Percentiles rank a stretch among this genome's conserved stretches.
phyloP scores from a whole-genome alignment of 192 early-diverging fungal genomes.

The Kickxella alabastrina region DNA sequence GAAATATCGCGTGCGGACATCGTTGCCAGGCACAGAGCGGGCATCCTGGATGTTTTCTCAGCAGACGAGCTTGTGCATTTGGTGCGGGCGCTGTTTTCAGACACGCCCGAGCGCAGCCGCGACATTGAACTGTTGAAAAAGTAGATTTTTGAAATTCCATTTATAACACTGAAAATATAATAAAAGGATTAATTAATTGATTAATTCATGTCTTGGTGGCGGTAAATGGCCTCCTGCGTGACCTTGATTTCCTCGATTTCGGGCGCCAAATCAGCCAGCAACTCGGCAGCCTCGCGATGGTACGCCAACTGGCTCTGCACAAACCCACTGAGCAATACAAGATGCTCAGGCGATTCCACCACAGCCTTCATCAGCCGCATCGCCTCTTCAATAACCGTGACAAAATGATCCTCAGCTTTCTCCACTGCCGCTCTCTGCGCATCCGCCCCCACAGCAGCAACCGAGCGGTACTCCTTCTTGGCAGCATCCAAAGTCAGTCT shows the following conservation, averaged over 20 bases:
- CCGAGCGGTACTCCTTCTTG: slow-evolving; percentile 72
- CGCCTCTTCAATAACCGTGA: slow-evolving; percentile 90
- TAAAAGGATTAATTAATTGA: too few relatives aligned
- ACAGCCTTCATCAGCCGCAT: slow-evolving; percentile 92
- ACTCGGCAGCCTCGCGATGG: slow-evolving; percentile 76
- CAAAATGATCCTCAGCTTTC: slow-evolving; percentile 91
- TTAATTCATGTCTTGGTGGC: slow-evolving; percentile 42
- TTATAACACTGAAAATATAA: too few relatives aligned
- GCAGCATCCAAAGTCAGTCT: slow-evolving; percentile 84
- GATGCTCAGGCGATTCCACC: slow-evolving; percentile 78
- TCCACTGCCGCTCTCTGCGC: slow-evolving; percentile 80
- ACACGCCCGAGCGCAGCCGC: slow-evolving; percentile 22
- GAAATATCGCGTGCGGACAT: slow-evolving; percentile 41
- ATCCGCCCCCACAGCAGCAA: slow-evolving; percentile 68
- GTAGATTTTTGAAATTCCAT: too few relatives aligned
- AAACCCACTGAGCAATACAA: slow-evolving; percentile 80
- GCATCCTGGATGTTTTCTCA: slow-evolving; percentile 25
- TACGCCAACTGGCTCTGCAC: slow-evolving; percentile 81
- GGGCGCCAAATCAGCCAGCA: slow-evolving; percentile 71
- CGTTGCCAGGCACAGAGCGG: slow-evolving; percentile 37
- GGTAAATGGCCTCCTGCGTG: slow-evolving; percentile 88
- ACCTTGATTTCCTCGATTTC: slow-evolving; percentile 95
- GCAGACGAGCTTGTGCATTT: slow-evolving; percentile 25
- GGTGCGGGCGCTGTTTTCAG: slow-evolving; percentile 33
- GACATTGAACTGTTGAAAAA: slow-evolving; percentile 24